Base-by-base conservation (phyloP, 2,329 filamentous ascomycete genomes). In the Paecilomyces sp. region DNA sequence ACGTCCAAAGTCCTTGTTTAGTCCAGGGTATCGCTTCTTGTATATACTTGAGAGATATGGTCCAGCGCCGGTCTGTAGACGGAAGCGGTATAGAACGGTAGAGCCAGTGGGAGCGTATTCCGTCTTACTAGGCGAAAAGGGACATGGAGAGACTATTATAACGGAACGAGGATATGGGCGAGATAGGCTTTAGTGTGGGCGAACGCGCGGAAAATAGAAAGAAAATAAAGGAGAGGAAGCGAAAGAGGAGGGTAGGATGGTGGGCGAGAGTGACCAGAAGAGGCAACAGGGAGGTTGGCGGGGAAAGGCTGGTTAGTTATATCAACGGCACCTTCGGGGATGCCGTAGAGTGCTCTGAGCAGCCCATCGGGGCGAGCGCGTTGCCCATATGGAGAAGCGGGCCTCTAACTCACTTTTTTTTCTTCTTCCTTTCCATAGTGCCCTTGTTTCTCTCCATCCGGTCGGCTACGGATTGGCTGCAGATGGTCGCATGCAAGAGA, bases 11-110 rank as follows among this genome's bases (percentile, higher is more conserved):
- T 36, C 47, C 36, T 54, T 56, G 8, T 25, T 57, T 60, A 28
- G 22, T n/a, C 56, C 13, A 57, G 28, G 56, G 36, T 36, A 28
- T 4, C n/a, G 25, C 25, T 57, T 50, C 57, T 47, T 22, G 41
- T 8, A 47, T 47, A 47, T 47, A 47, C 41, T 47, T 47, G 41
- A 47, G 53, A 33, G 47, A 31, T 54, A 33, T 36, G 22, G 51
- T 36, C 36, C 55, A 51, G 30, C 30, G 30, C 51, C 51, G 28
- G 53, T 31, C 25, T 54, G 50, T 31, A 50, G 52, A 58, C 47
- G 33, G 22, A 31, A 68, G 66, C 57, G 66, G 58, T 65, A 65
- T 67, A 63, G 63, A 65, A 62, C 63, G 62, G 62, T 67, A 62
- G 62, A 59, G 56, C 57, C 55, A 59, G 57, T 59, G 41, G 62